Evolutionary conservation across 768 basidiomycete genomes (phyloP), one percentile per base, ranked within the genome.

Genomic region (Sporobolomyces roseus): DNA sequence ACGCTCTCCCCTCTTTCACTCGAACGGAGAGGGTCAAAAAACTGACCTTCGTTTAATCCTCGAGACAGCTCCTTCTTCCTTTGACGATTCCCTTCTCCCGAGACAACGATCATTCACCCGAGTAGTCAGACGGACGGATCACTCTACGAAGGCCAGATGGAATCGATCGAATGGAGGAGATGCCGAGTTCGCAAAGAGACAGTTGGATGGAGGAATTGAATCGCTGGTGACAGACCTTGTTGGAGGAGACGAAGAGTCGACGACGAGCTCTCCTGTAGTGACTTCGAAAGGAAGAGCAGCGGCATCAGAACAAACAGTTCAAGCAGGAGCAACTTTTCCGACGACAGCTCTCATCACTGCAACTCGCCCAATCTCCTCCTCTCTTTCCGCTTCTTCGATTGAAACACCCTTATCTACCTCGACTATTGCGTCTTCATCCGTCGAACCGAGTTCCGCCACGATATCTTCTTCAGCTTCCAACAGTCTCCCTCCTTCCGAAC

Each of bases 191-290:
- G n/a, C n/a, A n/a, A n/a, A n/a, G n/a, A n/a, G n/a, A n/a, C n/a
- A n/a, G n/a, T n/a, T n/a, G n/a, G n/a, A n/a, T 4, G 51, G 51
- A 29, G 51, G 45, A 23, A 46, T 23, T 46, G 12, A 46, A 46
- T 52, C 51, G 51, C 17, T 52, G 51, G 51, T 52, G 16, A 52
- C 51, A 33, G 51, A 52, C 27, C 29, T 52, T 27, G 7, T 52
- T 7, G 32, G 51, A 12, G 29, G 51, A 33, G 25, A 30, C 8
- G 49, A n/a, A 50, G 29, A 23, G 49, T 10, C 49, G 23, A 17
- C 38, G 17, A 41, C 38, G 38, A 17, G 38, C 21, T 14, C 45
- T 46, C 7, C 45, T 10, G 45, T 21, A 13, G 21, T 13, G 12
- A 46, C 12, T 23, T 13, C 45, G 13, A 46, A 21, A 46, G 45